These are phyloP conservation scores for Leccinum incarnatum DNA, from an alignment of 768 basidiomycete genomes.

Conservation along the genomic window DNA sequence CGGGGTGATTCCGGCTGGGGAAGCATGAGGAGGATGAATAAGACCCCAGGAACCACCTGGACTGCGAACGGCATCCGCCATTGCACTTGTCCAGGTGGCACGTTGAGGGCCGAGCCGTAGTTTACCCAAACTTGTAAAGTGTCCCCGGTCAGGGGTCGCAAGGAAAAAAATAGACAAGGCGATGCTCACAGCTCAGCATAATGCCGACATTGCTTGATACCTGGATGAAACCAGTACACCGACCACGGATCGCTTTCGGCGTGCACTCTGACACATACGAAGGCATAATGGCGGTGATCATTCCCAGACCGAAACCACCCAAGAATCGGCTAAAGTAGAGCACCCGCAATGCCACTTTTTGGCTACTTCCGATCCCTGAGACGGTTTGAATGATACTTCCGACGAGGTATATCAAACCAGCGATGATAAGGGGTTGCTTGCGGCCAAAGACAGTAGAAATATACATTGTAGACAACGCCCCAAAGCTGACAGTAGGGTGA, in stretches of 20 bases:
- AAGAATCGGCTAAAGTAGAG: conserved; percentile 54
- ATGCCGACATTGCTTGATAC: conserved; percentile 30
- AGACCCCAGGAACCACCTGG: conserved; percentile 50
- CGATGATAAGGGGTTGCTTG: conserved; percentile 41
- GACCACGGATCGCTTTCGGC: conserved; percentile 46
- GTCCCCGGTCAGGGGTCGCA: background rate
- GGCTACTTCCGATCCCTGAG: conserved; percentile 40
- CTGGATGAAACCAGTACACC: conserved; percentile 47
- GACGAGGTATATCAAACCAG: conserved; percentile 46
- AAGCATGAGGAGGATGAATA: conserved; percentile 46
- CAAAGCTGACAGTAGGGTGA: conserved; percentile 33
- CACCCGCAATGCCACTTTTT: conserved; percentile 34
- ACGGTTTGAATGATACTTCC: conserved; percentile 47
- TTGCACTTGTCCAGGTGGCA: conserved; percentile 40
- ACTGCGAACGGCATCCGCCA: conserved; percentile 54
- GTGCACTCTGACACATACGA: conserved; percentile 52
- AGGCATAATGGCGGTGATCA: conserved; percentile 48
- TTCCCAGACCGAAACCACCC: conserved; percentile 59
- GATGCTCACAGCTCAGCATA: conserved; percentile 35
- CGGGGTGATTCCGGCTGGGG: conserved; percentile 56
- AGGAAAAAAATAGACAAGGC: background rate
- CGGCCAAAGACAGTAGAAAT: conserved; percentile 44
- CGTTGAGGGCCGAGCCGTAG: conserved; percentile 37
- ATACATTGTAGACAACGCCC: conserved; percentile 41
- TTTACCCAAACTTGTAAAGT: conserved; percentile 45